These are phyloP conservation scores for Houttuynia cordata DNA, from an alignment of 164 flowering plant species.

Conservation along the genomic window DNA sequence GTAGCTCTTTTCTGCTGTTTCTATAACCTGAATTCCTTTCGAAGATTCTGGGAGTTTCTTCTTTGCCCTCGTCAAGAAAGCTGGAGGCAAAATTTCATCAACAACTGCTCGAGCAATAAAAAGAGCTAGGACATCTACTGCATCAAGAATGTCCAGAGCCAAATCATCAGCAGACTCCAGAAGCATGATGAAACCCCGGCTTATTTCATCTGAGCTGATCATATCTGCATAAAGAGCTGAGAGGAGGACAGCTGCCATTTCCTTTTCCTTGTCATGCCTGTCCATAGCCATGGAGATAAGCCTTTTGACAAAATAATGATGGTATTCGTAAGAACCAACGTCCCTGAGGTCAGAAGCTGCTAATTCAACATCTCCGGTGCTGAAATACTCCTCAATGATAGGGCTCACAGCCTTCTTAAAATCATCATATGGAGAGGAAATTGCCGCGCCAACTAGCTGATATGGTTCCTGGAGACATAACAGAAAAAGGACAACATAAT, in stretches of 20 bases:
- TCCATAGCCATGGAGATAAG: constrained; percentile 96
- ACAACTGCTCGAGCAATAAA: constrained; percentile 96
- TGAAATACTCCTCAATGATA: constrained; percentile 88
- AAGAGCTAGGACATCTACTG: constrained; percentile 81
- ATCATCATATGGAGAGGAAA: constrained; percentile 81
- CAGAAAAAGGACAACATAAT: background rate
- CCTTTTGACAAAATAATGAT: constrained; percentile 81
- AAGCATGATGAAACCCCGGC: constrained; percentile 81
- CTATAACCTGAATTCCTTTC: constrained; percentile 63
- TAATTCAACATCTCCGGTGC: constrained; percentile 65
- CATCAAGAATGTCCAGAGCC: constrained; percentile 76
- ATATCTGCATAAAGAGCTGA: constrained; percentile 93
- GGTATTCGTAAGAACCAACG: constrained; percentile 70
- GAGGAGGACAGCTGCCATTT: constrained; percentile 93
- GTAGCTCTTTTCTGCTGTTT: constrained; percentile 91
- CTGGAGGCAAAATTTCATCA: constrained; percentile 96
- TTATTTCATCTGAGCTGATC: constrained; percentile 64
- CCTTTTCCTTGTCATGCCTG: constrained; percentile 95
- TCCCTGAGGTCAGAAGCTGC: constrained; percentile 84
- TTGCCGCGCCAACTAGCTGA: constrained; percentile 67
- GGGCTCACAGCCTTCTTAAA: constrained; percentile 83
- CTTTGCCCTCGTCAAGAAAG: constrained; percentile 68
- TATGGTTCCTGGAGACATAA: constrained; percentile 68
- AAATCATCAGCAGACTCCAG: constrained; percentile 96
- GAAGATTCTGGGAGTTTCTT: constrained; percentile 58